Evolutionary conservation across 2,329 filamentous ascomycete species (phyloP).

Genomic region (Aureobasidium zeae): DNA sequence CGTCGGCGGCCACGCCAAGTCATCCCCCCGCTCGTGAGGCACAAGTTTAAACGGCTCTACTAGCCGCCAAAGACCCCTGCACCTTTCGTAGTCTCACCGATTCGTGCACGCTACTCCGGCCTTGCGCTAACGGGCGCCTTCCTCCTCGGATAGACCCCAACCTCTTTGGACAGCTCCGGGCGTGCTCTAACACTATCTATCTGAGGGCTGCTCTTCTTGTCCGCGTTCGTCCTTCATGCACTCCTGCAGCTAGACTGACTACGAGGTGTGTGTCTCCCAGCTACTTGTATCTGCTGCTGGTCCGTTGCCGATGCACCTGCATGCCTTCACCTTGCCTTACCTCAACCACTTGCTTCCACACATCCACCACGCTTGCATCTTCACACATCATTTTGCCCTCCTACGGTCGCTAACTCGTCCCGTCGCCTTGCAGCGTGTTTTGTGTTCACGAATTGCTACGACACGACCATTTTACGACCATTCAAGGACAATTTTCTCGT

Average conservation of each 20-base stretch:
- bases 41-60: slow-evolving; percentile 16
- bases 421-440: slow-evolving; percentile 15
- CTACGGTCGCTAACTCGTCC: slow-evolving; percentile 15
- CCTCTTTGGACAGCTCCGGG: slow-evolving; percentile 15
- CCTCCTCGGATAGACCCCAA: slow-evolving; percentile 17
- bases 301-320: slow-evolving; percentile 15
- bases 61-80: slow-evolving; percentile 16
- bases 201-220: slow-evolving; percentile 16
- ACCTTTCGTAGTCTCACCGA: slow-evolving; percentile 13
- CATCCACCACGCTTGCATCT: slow-evolving; percentile 5
- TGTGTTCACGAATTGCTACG: slow-evolving; percentile 15
- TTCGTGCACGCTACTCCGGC: slow-evolving; percentile 15
- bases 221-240: slow-evolving; percentile 16
- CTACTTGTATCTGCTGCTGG: slow-evolving; percentile 16
- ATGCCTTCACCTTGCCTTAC: slow-evolving; percentile 15
- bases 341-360: slow-evolving; percentile 11
- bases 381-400: slow-evolving; percentile 13
- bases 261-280: slow-evolving; percentile 17
- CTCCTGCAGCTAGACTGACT: slow-evolving; percentile 17
- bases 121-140: slow-evolving; percentile 17
- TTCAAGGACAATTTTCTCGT: slow-evolving; percentile 14
- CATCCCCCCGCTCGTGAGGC: slow-evolving; percentile 13
- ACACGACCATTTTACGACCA: slow-evolving; percentile 16
- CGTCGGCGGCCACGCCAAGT: slow-evolving; percentile 14
- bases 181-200: slow-evolving; percentile 16